Evolutionary conservation across 768 basidiomycete genomes (phyloP), one percentile per base, ranked within the genome.

Genomic region (Sarcomyxa edulis): DNA sequence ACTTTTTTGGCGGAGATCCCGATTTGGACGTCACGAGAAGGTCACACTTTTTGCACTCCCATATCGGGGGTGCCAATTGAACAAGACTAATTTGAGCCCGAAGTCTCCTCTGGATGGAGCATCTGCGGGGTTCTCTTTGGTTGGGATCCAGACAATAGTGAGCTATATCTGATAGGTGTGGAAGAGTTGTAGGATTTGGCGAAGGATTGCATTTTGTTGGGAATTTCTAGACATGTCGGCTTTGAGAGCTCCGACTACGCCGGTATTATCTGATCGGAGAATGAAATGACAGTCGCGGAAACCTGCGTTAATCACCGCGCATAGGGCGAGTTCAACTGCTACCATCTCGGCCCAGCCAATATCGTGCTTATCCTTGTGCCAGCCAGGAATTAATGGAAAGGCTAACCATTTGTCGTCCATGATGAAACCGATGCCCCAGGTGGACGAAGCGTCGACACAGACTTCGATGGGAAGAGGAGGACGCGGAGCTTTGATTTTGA

Each of bases 341-440:
- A 55, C 42, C 33, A 51, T 49, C 37, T 61, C 59, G 1, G 52
- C 58, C 60, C 60, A 61, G 5, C 54, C 58, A 7, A 61, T 61
- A 22, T 51, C 44, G 6, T 53, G 31, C 14, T 48, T 51, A 12
- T 50, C 46, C 7, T 25, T 14, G 9, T 45, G 43, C 52, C 54
- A 55, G 10, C 47, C 49, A 0, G 32, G 29, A 7, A 40, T n/a
- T 1, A 58, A 34, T 3, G 42, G 22, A 56, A 50, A 62, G 1
- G 56, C 50, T 1, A 48, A 34, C 59, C 57, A 62, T 0, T 11
- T 11, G 5, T 34, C 32, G 3, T 49, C 33, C 1, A 50, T 7
- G 0, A 54, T 11, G 2, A 63, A 12, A 6, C 61, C 57, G 5
- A 61, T 57, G 5, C 59, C 59, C 44, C 48, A 61, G n/a, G n/a